Evolutionary conservation across 805 yeast genomes (phyloP), one percentile per base, ranked within the genome.

Genomic region (Jamesozyma piceae): DNA sequence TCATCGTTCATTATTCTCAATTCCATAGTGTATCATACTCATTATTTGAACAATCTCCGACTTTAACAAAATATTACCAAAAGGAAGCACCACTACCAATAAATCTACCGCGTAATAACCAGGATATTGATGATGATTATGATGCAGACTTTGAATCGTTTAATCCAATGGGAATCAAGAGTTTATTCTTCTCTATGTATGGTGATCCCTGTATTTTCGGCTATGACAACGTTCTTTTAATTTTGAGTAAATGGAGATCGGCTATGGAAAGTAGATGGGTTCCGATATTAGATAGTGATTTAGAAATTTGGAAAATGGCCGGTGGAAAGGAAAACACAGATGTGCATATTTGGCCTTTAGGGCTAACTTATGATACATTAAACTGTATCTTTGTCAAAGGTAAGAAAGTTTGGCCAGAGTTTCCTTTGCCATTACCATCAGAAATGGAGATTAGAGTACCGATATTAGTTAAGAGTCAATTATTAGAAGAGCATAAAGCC

Each of bases 141-240:
- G 43, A 52, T 65, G 47, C 48, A 6, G 47, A 51, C 13, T 60
- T 57, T 38, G 38, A 50, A 2, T 40, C 21, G 40, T 57, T 39
- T 46, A 60, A 49, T 39, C 61, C 66, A 19, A 35, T 48, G 61
- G 82, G 49, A 27, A 48, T 61, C 14, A 77, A 75, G 48, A 81
- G 89, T 2, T 59, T 85, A n/a, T 88, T 92, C 55, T 92, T 90
- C 68, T 82, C 86, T 35, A 80, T 80, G 36, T 80, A 75, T 53
- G 95, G 95, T 18, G 97, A 90, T 60, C 98, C 98, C 1, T 83
- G 92, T 49, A 60, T 89, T 5, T 82, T 80, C 43, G 95, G 94
- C n/a, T 67, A 71, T 27, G 88, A 81, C 49, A 87, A 87, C 47
- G 73, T 79, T 10, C 68, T 92, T 31, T 61, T 83, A 27, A 75